A percentile compares a stretch with the other conserved stretches of the same genome.
These are phyloP conservation scores for Jamesozyma piceae DNA, from an alignment of 805 yeast species.

Conservation along the genomic window DNA sequence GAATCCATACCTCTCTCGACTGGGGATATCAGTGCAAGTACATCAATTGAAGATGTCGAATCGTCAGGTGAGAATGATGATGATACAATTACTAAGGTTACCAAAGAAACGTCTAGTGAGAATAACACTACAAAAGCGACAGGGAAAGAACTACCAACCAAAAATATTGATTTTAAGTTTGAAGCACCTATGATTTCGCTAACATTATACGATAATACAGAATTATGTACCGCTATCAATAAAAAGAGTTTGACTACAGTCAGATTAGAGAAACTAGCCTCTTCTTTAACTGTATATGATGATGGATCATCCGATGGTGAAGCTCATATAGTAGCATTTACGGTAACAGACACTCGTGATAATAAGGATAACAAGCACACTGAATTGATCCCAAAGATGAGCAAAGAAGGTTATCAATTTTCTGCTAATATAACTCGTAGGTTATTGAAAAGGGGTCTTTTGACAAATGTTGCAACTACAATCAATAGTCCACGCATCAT, in stretches of 20 bases:
- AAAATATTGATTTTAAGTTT: constrained; percentile 37
- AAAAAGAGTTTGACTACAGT: constrained; percentile 44
- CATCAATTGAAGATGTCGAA: not conserved
- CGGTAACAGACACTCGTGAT: constrained; percentile 64
- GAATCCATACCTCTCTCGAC: not conserved
- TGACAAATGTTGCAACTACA: constrained; percentile 46
- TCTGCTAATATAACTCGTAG: constrained; percentile 42
- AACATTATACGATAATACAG: constrained; percentile 49
- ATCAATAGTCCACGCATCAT: constrained; percentile 75
- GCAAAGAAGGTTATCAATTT: constrained; percentile 61
- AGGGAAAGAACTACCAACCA: not conserved
- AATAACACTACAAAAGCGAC: not conserved
- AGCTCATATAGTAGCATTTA: constrained; percentile 59
- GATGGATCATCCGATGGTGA: constrained; percentile 52
- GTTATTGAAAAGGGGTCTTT: constrained; percentile 33
- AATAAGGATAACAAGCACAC: constrained; percentile 60
- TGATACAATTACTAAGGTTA: not conserved
- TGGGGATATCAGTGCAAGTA: not conserved
- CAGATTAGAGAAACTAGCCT: constrained; percentile 49
- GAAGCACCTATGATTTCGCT: constrained; percentile 55
- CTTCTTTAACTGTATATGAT: constrained; percentile 42
- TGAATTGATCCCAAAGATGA: constrained; percentile 66
- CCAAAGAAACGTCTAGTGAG: not conserved
- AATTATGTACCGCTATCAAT: constrained; percentile 28
- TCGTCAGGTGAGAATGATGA: not conserved